Evolutionary conservation across 1,284 basidiomycete genomes (phyloP), one percentile per base, ranked within the genome.

Genomic region (Xanthoconium separans): DNA sequence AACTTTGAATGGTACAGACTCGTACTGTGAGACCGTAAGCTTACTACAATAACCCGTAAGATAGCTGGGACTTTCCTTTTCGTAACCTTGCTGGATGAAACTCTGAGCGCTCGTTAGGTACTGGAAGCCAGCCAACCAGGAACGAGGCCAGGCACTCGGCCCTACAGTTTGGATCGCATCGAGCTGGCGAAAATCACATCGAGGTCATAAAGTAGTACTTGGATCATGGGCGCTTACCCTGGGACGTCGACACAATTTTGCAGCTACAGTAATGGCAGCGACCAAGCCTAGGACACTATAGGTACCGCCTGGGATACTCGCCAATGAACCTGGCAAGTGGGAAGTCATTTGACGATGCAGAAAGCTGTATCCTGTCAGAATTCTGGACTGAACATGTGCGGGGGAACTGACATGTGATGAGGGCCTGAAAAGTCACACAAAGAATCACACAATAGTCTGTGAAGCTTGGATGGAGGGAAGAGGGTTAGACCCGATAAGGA

Each of bases 1-100:
- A 1, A 82, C 56, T 54, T 76, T 79, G 70, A 79, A 81, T 4
- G 68, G 60, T 0, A 55, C 52, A 2, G 66, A 63, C 15, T 67
- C 70, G 50, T 53, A 24, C 52, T 53, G n/a, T 6, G 15, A 33
- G 8, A 22, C 10, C 4, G 20, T 16, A 11, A 18, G n/a, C 31
- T 10, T 16, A 8, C 16, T 36, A 36, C 15, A 16, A 36, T 16
- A 2, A 44, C 18, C 18, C 13, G 13, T 10, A 4, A 4, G 18
- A 16, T 8, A 7, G 13, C 20, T 6, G 9, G 22, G 9, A 37
- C 37, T 11, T 48, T 46, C 64, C 42, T 57, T 57, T 5, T 55
- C 36, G 37, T 68, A 70, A 2, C 65, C 68, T 44, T 61, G 42
- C 45, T 57, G 56, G 20, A 67, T 36, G 11, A 65, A 6, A 0